Conservation (phyloP, 169 alveolate species). For the Eimeria tenella region DNA sequence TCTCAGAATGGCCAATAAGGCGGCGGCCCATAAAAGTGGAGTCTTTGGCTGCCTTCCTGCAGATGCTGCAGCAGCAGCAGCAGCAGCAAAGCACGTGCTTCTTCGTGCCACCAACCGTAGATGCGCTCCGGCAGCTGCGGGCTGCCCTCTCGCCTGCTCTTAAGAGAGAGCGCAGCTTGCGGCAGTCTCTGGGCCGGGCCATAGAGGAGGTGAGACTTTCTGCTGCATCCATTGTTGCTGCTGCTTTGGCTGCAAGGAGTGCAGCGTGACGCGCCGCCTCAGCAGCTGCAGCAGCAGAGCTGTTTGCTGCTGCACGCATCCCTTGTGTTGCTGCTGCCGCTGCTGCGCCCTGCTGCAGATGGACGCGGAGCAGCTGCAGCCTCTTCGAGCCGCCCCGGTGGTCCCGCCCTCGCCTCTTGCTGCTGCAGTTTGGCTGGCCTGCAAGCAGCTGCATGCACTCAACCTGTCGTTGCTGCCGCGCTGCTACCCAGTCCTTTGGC, state of each 20-base stretch:
- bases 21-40: slow-evolving; percentile 53
- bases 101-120: slow-evolving; percentile 39
- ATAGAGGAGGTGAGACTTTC: neutral
- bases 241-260: neutral
- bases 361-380: slow-evolving; percentile 54
- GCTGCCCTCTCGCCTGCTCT: slow-evolving; percentile 59
- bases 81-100: slow-evolving; percentile 53
- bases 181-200: neutral
- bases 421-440: slow-evolving; percentile 69
- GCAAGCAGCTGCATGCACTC: slow-evolving; percentile 55
- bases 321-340: slow-evolving; percentile 7
- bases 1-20: slow-evolving; percentile 22
- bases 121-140: slow-evolving; percentile 48
- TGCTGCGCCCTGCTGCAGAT: slow-evolving; percentile 29
- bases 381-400: neutral
- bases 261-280: too few species aligned
- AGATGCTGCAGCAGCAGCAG: slow-evolving; percentile 36
- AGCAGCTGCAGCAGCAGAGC: too few species aligned
- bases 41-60: slow-evolving; percentile 34
- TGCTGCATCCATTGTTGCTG: neutral
- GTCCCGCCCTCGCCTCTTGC: slow-evolving; percentile 74
- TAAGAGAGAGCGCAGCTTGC: slow-evolving; percentile 45
- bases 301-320: neutral
- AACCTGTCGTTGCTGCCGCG: slow-evolving; percentile 60
- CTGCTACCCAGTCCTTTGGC: slow-evolving; percentile 59